phyloP scores from a whole-genome alignment of 2,329 filamentous ascomycete genomes.

The Aspergillus sp. region DNA sequence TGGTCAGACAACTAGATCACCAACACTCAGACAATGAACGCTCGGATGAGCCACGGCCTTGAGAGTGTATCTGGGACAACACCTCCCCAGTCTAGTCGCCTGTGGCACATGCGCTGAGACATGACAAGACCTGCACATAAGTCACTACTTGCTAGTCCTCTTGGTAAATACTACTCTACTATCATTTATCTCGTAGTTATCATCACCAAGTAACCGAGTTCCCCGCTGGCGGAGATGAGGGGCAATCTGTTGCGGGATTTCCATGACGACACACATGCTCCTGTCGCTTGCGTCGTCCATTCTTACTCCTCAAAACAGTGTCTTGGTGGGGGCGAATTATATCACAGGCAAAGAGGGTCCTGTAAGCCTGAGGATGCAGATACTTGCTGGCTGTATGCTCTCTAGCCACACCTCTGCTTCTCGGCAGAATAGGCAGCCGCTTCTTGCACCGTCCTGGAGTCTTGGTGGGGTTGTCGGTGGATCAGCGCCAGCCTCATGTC shows the following conservation, averaged over 20 bases:
- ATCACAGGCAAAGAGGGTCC: not conserved
- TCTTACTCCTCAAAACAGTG: not conserved
- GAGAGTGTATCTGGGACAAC: too few species aligned
- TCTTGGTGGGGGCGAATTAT: not conserved
- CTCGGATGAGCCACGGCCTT: too few species aligned
- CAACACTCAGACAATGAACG: too few species aligned
- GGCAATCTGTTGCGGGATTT: conserved; percentile 11
- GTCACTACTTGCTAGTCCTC: not conserved
- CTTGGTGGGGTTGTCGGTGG: conserved; percentile 12
- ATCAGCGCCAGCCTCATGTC: conserved; percentile 8
- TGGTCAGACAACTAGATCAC: too few species aligned
- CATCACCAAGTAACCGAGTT: not conserved
- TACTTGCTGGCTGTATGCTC: not conserved
- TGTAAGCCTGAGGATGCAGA: not conserved
- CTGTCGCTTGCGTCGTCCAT: not conserved
- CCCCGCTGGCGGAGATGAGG: conserved; percentile 4
- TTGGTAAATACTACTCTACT: too few species aligned
- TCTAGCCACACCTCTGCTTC: conserved; percentile 13
- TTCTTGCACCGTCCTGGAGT: conserved; percentile 4
- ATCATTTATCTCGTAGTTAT: not conserved
- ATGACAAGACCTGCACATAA: not conserved
- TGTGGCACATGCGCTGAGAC: not conserved
- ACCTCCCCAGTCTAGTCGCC: not conserved
- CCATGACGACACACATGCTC: not conserved
- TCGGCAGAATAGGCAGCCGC: conserved; percentile 17